Conservation (phyloP, 169 alveolate genomes). For the Eimeria maxima region DNA sequence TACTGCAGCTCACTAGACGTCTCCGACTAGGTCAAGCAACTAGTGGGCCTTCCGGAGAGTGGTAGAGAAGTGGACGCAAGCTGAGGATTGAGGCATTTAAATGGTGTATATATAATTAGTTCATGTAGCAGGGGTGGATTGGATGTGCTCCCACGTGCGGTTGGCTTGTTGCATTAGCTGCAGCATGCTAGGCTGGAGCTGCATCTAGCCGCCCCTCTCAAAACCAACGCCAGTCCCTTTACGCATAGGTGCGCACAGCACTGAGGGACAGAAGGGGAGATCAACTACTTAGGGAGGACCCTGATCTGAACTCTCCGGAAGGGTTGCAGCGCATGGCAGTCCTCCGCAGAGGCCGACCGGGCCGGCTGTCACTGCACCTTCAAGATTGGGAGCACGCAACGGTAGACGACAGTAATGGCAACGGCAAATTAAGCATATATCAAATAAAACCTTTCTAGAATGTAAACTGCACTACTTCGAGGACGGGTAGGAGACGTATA, state of each 20-base stretch:
- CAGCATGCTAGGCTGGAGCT: no score
- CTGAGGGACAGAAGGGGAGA: background rate
- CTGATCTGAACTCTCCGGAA: background rate
- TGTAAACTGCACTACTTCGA: background rate
- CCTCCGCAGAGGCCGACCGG: background rate
- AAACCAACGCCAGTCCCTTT: background rate
- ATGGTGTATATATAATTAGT: no score
- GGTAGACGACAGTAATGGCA: background rate
- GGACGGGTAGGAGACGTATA: background rate
- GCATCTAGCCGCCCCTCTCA: background rate
- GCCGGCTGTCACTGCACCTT: background rate
- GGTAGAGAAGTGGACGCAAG: no score
- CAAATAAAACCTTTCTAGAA: background rate
- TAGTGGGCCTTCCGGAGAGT: no score
- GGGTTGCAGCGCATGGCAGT: background rate
- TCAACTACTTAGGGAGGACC: background rate
- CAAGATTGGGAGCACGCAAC: background rate
- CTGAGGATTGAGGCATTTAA: no score
- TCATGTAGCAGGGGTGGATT: no score
- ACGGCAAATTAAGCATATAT: background rate
- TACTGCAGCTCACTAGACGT: no score
- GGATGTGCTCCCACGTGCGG: no score
- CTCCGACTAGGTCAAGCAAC: no score
- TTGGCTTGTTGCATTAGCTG: no score
- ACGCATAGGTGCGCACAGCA: background rate